These are phyloP conservation scores for Lipomyces yamadae DNA, from an alignment of 805 yeast genomes.

Conservation along the genomic window DNA sequence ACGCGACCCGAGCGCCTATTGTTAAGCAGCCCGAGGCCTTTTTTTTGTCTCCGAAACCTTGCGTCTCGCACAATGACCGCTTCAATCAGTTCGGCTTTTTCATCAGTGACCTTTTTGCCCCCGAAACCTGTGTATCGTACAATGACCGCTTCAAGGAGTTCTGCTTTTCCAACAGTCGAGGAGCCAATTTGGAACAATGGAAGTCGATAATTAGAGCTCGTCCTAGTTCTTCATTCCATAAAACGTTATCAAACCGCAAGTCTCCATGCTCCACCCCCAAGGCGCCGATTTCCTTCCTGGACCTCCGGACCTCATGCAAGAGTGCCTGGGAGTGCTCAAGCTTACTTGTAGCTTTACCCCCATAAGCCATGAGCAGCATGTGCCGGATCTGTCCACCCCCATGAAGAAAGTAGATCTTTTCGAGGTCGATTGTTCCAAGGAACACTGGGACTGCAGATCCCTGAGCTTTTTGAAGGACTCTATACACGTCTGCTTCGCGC, in stretches of 20 bases:
- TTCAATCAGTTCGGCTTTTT: too few relatives aligned
- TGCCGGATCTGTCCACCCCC: not conserved
- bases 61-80: too few relatives aligned
- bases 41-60: too few relatives aligned
- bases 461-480: not conserved
- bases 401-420: not conserved
- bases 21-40: not conserved
- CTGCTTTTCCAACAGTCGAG: not conserved
- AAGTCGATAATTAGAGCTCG: not conserved
- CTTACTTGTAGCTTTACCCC: not conserved
- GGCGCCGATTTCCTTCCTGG: not conserved
- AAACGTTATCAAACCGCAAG: not conserved
- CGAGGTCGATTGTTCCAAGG: not conserved
- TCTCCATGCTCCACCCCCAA: not conserved
- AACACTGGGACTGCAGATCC: conserved; percentile 6
- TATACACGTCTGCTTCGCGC: conserved; percentile 1
- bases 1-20: not conserved
- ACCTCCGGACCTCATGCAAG: not conserved
- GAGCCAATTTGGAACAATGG: not conserved
- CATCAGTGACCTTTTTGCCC: not conserved
- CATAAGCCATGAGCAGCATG: conserved; percentile 3
- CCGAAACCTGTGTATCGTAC: not conserved
- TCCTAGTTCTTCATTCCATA: not conserved
- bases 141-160: not conserved
- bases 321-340: not conserved